A percentile compares a stretch with the other conserved stretches of the same genome.
These are phyloP conservation scores for Curvularia eragrostidis DNA, from an alignment of 2,329 filamentous ascomycete species.

Conservation along the genomic window DNA sequence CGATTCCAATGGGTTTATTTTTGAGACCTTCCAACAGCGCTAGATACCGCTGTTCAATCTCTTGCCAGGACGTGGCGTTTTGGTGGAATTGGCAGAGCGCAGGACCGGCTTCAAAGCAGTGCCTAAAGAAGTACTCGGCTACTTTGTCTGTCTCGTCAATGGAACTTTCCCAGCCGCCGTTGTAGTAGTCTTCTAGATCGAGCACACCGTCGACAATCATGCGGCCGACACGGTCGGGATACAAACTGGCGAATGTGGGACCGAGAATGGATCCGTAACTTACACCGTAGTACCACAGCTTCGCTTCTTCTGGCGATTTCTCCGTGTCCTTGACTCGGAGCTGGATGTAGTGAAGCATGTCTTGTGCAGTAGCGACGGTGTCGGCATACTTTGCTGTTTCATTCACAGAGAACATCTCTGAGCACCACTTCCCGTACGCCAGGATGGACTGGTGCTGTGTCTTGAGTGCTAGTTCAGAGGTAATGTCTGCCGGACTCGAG, in stretches of 20 bases:
- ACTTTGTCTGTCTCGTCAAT: constrained; percentile 63
- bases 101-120: constrained; percentile 60
- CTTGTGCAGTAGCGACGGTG: constrained; percentile 40
- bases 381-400: constrained; percentile 37
- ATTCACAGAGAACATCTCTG: constrained; percentile 20
- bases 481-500: background rate
- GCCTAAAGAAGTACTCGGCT: constrained; percentile 60
- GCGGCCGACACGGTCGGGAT: constrained; percentile 52
- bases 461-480: background rate
- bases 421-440: constrained; percentile 32
- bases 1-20: background rate
- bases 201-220: constrained; percentile 54
- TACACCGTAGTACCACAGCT: constrained; percentile 51
- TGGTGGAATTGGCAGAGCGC: constrained; percentile 23
- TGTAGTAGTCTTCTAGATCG: constrained; percentile 57
- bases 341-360: constrained; percentile 41
- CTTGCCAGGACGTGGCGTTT: constrained; percentile 21
- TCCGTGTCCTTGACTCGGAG: constrained; percentile 23
- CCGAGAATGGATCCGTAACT: constrained; percentile 58
- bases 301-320: constrained; percentile 33
- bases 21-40: constrained; percentile 1
- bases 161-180: constrained; percentile 40
- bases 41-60: constrained; percentile 23
- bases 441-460: constrained; percentile 3
- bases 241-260: constrained; percentile 56